Conservation (phyloP, 2,329 filamentous ascomycete genomes). For the Cladophialophora exuberans region DNA sequence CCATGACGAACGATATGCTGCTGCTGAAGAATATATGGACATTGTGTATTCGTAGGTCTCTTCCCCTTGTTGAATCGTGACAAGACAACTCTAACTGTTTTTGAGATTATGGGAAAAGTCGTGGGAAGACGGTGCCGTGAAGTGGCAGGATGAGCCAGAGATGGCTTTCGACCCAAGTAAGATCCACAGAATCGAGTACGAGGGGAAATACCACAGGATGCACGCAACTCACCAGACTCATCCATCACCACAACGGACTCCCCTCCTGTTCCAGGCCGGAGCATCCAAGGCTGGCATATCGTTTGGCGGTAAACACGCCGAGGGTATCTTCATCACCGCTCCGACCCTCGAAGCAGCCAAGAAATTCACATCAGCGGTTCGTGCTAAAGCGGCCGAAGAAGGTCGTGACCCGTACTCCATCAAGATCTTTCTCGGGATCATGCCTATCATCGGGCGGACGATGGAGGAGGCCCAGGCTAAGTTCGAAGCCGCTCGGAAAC, state of each 20-base stretch:
- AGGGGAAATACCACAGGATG: conserved; percentile 53
- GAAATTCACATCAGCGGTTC: conserved; percentile 46
- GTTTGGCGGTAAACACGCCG: conserved; percentile 49
- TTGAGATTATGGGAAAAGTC: conserved; percentile 59
- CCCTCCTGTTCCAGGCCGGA: conserved; percentile 62
- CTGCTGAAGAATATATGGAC: conserved; percentile 62
- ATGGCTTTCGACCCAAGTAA: conserved; percentile 61
- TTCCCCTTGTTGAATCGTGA: too few relatives aligned
- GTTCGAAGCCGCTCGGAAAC: conserved; percentile 52
- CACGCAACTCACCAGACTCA: conserved; percentile 30
- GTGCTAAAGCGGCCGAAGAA: conserved; percentile 53
- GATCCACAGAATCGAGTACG: conserved; percentile 63
- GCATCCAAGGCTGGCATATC: conserved; percentile 55
- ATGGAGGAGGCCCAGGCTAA: conserved; percentile 59
- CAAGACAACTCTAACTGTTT: too few relatives aligned
- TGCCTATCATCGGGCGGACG: conserved; percentile 52
- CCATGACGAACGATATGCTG: conserved; percentile 68
- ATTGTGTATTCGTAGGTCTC: conserved; percentile 17
- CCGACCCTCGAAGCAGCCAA: conserved; percentile 46
- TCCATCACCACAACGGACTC: conserved; percentile 60
- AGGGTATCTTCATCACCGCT: conserved; percentile 52
- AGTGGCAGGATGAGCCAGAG: conserved; percentile 56
- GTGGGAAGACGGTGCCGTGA: conserved; percentile 61
- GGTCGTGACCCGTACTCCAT: conserved; percentile 60
- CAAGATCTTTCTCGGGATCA: conserved; percentile 59